Evolutionary conservation across 2,329 filamentous ascomycete species (phyloP).

Genomic region (Volutella citrinella): DNA sequence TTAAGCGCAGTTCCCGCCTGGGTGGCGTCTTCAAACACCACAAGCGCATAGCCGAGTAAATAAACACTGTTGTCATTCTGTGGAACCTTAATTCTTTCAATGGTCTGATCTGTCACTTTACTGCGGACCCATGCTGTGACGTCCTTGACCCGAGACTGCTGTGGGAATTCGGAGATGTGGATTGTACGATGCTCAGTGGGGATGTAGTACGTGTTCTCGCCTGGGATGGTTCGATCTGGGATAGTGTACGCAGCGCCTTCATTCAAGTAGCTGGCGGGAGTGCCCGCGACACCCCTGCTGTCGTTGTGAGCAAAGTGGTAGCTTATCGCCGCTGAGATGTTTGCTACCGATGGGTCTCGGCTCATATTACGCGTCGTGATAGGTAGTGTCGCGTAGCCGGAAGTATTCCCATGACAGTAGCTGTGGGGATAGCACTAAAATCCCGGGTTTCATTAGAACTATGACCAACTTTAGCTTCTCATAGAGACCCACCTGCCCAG

Average conservation of each 20-base stretch:
- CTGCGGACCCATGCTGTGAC: conserved; percentile 27
- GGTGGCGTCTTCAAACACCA: conserved; percentile 19
- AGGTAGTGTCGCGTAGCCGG: conserved; percentile 8
- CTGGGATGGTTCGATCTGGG: conserved; percentile 14
- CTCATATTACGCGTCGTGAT: conserved; percentile 6
- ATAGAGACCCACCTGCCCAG: conserved; percentile 20
- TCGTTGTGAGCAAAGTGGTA: conserved; percentile 9
- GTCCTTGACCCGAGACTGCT: conserved; percentile 17
- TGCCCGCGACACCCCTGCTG: conserved; percentile 1
- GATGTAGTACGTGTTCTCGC: conserved; percentile 10
- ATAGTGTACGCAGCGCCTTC: conserved; percentile 12
- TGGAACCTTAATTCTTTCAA: conserved; percentile 25
- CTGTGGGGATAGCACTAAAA: conserved; percentile 12
- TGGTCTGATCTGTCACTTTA: conserved; percentile 20
- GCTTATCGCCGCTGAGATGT: conserved; percentile 1
- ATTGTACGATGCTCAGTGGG: conserved; percentile 20
- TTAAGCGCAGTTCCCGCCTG: conserved; percentile 21
- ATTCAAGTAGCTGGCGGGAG: conserved; percentile 11
- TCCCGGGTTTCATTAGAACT: background rate
- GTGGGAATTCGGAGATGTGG: conserved; percentile 24
- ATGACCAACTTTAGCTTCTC: too few relatives aligned
- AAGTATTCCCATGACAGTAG: conserved; percentile 7
- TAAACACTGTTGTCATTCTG: conserved; percentile 16
- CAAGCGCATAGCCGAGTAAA: conserved; percentile 24
- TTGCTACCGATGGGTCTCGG: conserved; percentile 4